Base-by-base conservation (phyloP, 148 eudicot species). In the Diospyros lotus region DNA sequence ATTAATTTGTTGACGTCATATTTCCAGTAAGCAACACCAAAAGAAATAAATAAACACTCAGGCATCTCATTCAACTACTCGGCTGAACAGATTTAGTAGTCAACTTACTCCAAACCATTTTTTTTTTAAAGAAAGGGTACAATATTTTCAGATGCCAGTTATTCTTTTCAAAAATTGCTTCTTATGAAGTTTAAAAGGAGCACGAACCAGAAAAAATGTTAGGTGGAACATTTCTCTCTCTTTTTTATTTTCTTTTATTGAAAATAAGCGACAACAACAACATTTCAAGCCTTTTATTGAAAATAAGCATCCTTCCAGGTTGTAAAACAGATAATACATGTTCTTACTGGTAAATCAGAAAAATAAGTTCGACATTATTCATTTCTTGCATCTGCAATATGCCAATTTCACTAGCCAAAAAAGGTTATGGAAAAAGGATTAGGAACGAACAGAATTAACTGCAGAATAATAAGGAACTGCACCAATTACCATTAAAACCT, bases 401-500 rank as follows among this genome's bases (percentile, higher is more conserved):
- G 48, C 7, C 44, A 41, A 28, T 28, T 28, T 76, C 69, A 51
- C 48, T 18, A 66, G 71, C 13, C 60, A 15, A n/a, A 50, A 70
- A 65, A 13, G 66, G 11, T 59, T 8, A 61, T 17, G n/a, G 46
- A 44, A 41, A 54, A 13, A 54, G 17, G 42, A 15, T 18, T n/a
- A 69, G 66, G 39, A 28, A 28, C 28, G 28, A 28, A 28, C 28
- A 28, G 28, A 28, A 28, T 28, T 28, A 28, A 28, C 28, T 28
- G 28, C 28, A 28, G 28, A 28, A 28, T 28, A 48, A 8, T 48
- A 48, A 48, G 8, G 46, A 63, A 4, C 61, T 53, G 54, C 43
- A 28, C 51, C 52, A n/a, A 67, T 82, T 82, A 95, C 99, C 97
- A 84, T 73, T 74, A 89, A 82, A 77, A 95, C 93, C 83, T 90